Percentiles rank a stretch among this genome's conserved stretches.
Conservation (phyloP, 2,329 filamentous ascomycete genomes). For the Daldinia sp. region DNA sequence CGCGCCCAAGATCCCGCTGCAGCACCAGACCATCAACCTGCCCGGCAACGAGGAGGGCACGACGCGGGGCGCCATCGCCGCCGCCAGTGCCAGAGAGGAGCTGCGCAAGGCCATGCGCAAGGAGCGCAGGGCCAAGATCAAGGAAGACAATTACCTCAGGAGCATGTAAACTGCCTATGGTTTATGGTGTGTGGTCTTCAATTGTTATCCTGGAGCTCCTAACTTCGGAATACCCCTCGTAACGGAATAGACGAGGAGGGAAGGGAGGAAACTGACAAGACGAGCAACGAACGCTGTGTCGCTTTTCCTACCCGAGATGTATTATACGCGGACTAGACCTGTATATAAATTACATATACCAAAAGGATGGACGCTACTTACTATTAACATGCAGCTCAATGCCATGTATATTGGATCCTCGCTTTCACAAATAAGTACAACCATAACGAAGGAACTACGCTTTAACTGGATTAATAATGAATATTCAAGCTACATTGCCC, state of each 20-base stretch:
- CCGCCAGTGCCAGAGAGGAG: conserved; percentile 68
- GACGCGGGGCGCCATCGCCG: conserved; percentile 60
- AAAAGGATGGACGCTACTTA: neutral
- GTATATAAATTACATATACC: conserved; percentile 25
- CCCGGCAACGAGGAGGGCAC: conserved; percentile 62
- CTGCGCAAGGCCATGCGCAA: conserved; percentile 78
- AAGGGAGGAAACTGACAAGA: neutral
- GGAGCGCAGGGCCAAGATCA: conserved; percentile 81
- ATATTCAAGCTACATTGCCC: conserved; percentile 9
- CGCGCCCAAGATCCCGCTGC: conserved; percentile 77
- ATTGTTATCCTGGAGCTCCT: neutral
- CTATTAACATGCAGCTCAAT: neutral
- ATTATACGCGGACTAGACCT: conserved; percentile 27
- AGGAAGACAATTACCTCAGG: conserved; percentile 88
- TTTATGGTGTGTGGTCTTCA: too few relatives aligned
- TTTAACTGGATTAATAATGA: conserved; percentile 5
- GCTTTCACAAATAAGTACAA: neutral
- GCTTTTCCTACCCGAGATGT: conserved; percentile 30
- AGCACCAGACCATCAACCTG: conserved; percentile 83
- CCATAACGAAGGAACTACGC: too few relatives aligned
- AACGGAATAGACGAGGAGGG: neutral
- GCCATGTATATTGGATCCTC: neutral
- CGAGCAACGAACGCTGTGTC: neutral
- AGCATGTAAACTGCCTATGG: conserved; percentile 67
- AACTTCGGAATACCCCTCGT: neutral